Base-by-base conservation (phyloP, 805 yeast genomes). In the Cyberlindnera japonica region DNA sequence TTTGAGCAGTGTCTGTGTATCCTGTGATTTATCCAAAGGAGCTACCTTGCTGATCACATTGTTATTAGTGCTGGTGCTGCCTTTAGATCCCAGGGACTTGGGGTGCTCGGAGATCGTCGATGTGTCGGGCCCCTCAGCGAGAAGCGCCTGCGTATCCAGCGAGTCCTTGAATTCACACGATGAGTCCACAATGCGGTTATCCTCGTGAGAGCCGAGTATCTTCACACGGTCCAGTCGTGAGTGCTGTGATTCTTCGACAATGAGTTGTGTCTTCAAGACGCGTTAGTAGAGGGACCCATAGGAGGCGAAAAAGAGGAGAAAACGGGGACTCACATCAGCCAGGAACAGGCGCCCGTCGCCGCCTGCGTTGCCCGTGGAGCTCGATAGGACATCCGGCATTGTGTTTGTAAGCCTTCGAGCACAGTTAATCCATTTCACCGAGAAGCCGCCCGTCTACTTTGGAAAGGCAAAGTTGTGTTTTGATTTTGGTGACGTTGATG, bases 151-250 rank as follows among this genome's bases (percentile, higher is more conserved):
- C 2, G 60, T 52, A 31, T 49, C 44, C 2, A 47, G 30, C 7
- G 45, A 35, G 37, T 44, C 54, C 19, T 30, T 29, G 21, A 30
- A 41, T 16, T 54, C 60, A 21, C 48, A 41, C 14, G 60, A 56
- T 3, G 58, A 53, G 33, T 56, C 57, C 12, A 53, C 50, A 3
- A 54, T 35, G 17, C 33, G 27, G 38, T 56, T 56, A 6, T 51
- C 57, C 18, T 56, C 60, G 8, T 34, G 34, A 6, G 49, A 39
- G 4, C 42, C 41, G 7, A 55, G 36, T 12, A 52, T 25, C 24
- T 41, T 41, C 12, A 55, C 27, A 18, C 35, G 41, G 13, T 33
- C 32, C 5, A 45, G 39, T 14, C 35, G 35, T 8, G 44, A 16
- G 3, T 40, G 38, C 15, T 45, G 48, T 1, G 51, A 41, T 6